A percentile compares a stretch with the other conserved stretches of the same genome.
These are phyloP conservation scores for Diplodia mutila DNA, from an alignment of 2,329 filamentous ascomycete genomes.

Conservation along the genomic window DNA sequence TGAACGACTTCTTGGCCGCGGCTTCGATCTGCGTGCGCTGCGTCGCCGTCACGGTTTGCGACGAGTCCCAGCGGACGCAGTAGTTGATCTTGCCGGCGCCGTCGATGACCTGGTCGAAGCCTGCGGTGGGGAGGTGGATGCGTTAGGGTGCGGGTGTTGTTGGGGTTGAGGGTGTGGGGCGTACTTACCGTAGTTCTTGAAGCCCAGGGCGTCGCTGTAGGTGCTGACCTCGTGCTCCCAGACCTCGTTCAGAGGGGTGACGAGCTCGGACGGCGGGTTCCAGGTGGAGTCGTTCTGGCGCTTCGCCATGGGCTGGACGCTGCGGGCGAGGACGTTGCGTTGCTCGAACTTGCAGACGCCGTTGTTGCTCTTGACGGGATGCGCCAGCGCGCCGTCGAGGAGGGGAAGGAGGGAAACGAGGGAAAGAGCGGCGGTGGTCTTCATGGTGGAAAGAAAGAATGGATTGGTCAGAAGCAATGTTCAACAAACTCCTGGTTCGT, in stretches of 20 bases:
- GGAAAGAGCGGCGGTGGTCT: constrained; percentile 32
- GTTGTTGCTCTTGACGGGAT: constrained; percentile 30
- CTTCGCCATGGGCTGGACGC: constrained; percentile 31
- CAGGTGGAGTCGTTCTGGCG: constrained; percentile 31
- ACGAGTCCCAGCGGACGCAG: constrained; percentile 53
- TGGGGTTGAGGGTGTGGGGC: background rate
- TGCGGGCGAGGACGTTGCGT: constrained; percentile 30
- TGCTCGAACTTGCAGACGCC: constrained; percentile 27
- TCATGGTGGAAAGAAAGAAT: constrained; percentile 28
- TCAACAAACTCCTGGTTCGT: constrained; percentile 11
- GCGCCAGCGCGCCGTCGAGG: constrained; percentile 29
- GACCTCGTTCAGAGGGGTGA: constrained; percentile 33
- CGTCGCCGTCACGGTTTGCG: constrained; percentile 41
- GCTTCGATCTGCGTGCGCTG: constrained; percentile 45
- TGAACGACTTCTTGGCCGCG: constrained; percentile 42
- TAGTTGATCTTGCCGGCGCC: constrained; percentile 44
- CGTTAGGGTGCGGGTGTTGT: background rate
- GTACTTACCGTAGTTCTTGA: constrained; percentile 39
- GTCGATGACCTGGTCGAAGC: constrained; percentile 32
- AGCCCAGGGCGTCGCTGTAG: constrained; percentile 33
- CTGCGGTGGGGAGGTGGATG: background rate
- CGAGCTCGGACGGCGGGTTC: constrained; percentile 35
- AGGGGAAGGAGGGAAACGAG: constrained; percentile 30
- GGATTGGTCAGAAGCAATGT: background rate
- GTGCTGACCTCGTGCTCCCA: constrained; percentile 35